Evolutionary conservation across 208 protist species (phyloP).

Genomic region (Leishmania tropica): DNA sequence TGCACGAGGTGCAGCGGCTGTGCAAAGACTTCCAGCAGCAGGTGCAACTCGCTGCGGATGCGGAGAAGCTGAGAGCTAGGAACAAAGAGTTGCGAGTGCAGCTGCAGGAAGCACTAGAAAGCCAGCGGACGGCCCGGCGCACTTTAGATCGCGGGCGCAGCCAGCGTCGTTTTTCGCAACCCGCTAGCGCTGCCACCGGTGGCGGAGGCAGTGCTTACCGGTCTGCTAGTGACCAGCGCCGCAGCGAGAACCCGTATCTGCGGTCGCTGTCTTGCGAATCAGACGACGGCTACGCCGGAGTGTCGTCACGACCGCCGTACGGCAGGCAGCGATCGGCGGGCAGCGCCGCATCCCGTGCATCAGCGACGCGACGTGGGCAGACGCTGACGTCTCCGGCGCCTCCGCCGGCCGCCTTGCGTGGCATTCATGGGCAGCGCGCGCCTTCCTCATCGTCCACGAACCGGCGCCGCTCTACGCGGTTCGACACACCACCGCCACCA

Average conservation of each 20-base stretch:
- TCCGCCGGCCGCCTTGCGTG: constrained; percentile 8
- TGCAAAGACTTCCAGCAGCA: constrained; percentile 74
- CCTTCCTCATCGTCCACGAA: background rate
- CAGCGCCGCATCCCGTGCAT: constrained; percentile 8
- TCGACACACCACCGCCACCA: constrained; percentile 38
- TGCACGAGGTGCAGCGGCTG: constrained; percentile 84
- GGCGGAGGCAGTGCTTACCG: background rate
- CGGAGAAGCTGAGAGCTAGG: constrained; percentile 51
- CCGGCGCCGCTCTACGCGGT: constrained; percentile 23
- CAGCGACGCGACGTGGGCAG: constrained; percentile 5
- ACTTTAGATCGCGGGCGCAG: constrained; percentile 32
- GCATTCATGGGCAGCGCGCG: constrained; percentile 4
- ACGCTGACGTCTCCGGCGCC: constrained; percentile 34
- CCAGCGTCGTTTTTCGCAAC: constrained; percentile 14
- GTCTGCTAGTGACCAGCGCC: constrained; percentile 4
- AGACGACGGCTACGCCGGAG: background rate
- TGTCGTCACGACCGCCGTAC: background rate
- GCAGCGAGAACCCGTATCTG: constrained; percentile 27
- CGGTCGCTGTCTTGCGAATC: constrained; percentile 34
- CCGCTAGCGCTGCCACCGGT: background rate
- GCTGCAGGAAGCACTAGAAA: constrained; percentile 48
- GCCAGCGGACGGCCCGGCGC: constrained; percentile 32
- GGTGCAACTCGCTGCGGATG: constrained; percentile 43
- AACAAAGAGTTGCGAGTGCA: constrained; percentile 48
- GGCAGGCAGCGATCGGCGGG: constrained; percentile 5